These are phyloP conservation scores for Waltergamsia citrina DNA, from an alignment of 2,329 filamentous ascomycete species.

Conservation along the genomic window DNA sequence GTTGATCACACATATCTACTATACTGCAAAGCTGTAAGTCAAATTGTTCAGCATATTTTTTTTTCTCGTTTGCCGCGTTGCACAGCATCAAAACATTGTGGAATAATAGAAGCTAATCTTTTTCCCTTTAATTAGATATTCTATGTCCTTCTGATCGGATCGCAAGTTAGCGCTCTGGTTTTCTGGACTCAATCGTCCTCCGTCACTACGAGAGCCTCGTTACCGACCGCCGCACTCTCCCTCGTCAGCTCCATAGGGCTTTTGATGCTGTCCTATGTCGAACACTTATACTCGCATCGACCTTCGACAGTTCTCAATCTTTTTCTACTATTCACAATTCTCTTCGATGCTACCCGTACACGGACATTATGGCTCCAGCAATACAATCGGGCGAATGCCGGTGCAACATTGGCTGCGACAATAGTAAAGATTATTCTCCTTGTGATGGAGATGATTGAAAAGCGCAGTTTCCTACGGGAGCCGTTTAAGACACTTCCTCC, in stretches of 20 bases:
- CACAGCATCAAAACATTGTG: no score
- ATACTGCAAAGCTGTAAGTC: no score
- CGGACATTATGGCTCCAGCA: constrained; percentile 32
- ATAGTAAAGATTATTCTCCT: constrained; percentile 20
- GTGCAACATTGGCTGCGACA: constrained; percentile 32
- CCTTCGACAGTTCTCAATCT: constrained; percentile 36
- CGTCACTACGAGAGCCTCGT: constrained; percentile 1
- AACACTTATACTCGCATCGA: constrained; percentile 31
- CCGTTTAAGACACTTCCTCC: background rate
- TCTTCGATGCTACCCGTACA: constrained; percentile 33
- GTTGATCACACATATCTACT: no score
- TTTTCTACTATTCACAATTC: constrained; percentile 32
- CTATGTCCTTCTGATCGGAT: no score
- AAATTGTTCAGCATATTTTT: no score
- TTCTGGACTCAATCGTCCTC: constrained; percentile 4
- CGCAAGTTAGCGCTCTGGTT: no score
- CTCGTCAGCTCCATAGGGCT: constrained; percentile 14
- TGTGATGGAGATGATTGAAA: constrained; percentile 32
- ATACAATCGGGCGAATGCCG: constrained; percentile 24
- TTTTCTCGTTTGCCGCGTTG: no score
- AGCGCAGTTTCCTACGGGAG: constrained; percentile 16
- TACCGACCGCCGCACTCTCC: constrained; percentile 7
- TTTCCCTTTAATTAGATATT: no score
- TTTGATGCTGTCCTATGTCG: constrained; percentile 30
- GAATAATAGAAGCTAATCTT: no score